Conservation (phyloP, 2,329 filamentous ascomycete species). For the Aureobasidium sp. region DNA sequence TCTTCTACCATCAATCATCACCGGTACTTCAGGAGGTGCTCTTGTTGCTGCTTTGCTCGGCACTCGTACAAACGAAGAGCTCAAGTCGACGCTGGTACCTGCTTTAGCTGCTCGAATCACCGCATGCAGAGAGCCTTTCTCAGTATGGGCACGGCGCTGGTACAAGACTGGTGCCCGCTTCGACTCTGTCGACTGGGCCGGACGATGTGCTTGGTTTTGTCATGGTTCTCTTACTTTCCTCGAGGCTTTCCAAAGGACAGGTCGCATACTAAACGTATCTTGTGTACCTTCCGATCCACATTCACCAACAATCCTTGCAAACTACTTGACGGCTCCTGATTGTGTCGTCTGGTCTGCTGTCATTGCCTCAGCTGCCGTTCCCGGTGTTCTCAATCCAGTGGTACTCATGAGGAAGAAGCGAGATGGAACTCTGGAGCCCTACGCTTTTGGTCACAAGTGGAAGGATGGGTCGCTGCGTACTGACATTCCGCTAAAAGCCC, state of each 20-base stretch:
- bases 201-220: constrained; percentile 80
- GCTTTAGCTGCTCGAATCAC: constrained; percentile 78
- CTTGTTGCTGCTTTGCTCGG: constrained; percentile 80
- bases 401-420: constrained; percentile 83
- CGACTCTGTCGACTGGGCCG: constrained; percentile 87
- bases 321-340: constrained; percentile 90
- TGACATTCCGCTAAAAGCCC: constrained; percentile 86
- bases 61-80: constrained; percentile 84
- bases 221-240: constrained; percentile 87
- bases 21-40: constrained; percentile 90
- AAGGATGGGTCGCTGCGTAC: constrained; percentile 93
- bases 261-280: constrained; percentile 88
- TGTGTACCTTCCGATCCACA: constrained; percentile 95
- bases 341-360: constrained; percentile 99
- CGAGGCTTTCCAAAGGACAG: constrained; percentile 89
- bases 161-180: constrained; percentile 90
- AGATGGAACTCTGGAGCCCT: constrained; percentile 72
- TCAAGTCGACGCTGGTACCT: constrained; percentile 77
- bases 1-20: constrained; percentile 86
- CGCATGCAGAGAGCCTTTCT: constrained; percentile 72
- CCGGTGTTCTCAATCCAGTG: constrained; percentile 89
- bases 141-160: constrained; percentile 75
- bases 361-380: constrained; percentile 87
- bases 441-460: constrained; percentile 98
- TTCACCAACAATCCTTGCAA: constrained; percentile 83